Conservation (phyloP, 306 rosid genomes). For the Argentina anserina region DNA sequence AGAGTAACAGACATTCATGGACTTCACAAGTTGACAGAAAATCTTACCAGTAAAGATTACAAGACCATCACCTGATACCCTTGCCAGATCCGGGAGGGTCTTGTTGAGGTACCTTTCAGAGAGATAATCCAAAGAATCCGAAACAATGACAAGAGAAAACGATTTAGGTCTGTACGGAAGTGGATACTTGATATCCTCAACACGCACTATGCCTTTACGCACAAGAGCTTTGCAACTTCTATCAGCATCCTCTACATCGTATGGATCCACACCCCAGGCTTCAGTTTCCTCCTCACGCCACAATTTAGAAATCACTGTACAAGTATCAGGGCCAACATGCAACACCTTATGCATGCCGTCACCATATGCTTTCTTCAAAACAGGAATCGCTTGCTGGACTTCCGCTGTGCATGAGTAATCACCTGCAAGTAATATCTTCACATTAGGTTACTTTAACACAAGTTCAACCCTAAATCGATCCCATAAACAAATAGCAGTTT, state of each 20-base stretch:
- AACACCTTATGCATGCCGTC: constrained; percentile 66
- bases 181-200: constrained; percentile 64
- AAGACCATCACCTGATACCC: constrained; percentile 58
- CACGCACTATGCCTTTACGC: constrained; percentile 54
- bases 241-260: constrained; percentile 67
- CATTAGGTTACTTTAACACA: background rate
- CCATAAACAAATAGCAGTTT: background rate
- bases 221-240: constrained; percentile 54
- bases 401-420: constrained; percentile 63
- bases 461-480: background rate
- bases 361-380: constrained; percentile 54
- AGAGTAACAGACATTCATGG: background rate
- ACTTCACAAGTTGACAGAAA: background rate
- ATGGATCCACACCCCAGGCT: constrained; percentile 82
- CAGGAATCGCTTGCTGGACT: constrained; percentile 50
- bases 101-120: constrained; percentile 75
- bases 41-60: constrained; percentile 55
- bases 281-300: constrained; percentile 60
- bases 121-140: constrained; percentile 67
- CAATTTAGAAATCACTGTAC: constrained; percentile 55
- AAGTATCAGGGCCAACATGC: constrained; percentile 66
- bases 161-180: constrained; percentile 70
- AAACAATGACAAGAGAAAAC: constrained; percentile 64
- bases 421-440: constrained; percentile 34
- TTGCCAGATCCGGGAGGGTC: constrained; percentile 65